Percentiles rank a stretch among this genome's conserved stretches.
Conservation (phyloP, 371 early-diverging fungal genomes). For the Fennellomyces sp. region DNA sequence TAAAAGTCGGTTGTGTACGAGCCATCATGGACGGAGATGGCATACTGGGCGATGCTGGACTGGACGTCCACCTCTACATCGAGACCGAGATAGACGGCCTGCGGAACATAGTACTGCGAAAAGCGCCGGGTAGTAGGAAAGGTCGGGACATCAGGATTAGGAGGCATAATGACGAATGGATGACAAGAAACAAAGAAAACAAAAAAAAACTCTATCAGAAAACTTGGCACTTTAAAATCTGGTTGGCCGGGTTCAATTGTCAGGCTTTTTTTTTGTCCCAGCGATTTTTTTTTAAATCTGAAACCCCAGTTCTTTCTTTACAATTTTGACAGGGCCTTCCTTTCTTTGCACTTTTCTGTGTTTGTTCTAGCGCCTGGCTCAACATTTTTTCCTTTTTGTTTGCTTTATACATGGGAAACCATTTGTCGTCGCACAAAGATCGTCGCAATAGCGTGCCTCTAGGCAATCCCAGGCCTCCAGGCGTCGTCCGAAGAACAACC, state of each 20-base stretch:
- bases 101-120: conserved; percentile 38
- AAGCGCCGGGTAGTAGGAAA: conserved; percentile 33
- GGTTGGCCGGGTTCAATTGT: background rate
- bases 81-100: conserved; percentile 64
- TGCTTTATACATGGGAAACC: conserved; percentile 18
- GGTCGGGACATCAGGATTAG: conserved; percentile 34
- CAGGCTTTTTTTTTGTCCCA: background rate
- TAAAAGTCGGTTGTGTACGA: conserved; percentile 57
- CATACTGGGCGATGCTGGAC: conserved; percentile 28
- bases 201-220: background rate
- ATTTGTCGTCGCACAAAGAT: conserved; percentile 1
- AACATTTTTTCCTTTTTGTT: background rate
- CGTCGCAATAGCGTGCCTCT: background rate
- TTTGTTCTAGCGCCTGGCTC: background rate
- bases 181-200: background rate
- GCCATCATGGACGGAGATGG: conserved; percentile 66
- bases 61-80: conserved; percentile 49
- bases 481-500: background rate
- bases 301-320: background rate
- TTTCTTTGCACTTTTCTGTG: background rate
- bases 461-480: no score
- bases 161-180: conserved; percentile 27
- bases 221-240: background rate
- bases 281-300: background rate
- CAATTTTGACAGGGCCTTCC: background rate